phyloP scores from a whole-genome alignment of 2,329 filamentous ascomycete species.

The Cladophialophora psammophila region DNA sequence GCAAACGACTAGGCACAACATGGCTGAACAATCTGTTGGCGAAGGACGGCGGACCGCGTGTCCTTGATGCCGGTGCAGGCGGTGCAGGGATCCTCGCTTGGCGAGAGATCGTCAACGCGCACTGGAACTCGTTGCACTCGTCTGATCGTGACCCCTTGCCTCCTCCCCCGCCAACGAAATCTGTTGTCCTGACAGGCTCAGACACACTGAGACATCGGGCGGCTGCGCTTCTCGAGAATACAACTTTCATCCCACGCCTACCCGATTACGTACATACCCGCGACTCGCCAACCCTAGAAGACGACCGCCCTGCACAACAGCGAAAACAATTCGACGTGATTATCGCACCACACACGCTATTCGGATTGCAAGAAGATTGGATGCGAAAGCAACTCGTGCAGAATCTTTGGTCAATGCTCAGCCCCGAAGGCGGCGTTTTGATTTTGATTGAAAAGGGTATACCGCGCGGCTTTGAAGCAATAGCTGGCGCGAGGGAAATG shows the following conservation, averaged over 20 bases:
- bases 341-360: constrained; percentile 83
- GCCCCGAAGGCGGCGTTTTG: constrained; percentile 83
- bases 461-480: constrained; percentile 87
- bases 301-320: constrained; percentile 58
- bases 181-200: constrained; percentile 80
- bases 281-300: constrained; percentile 65
- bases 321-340: constrained; percentile 89
- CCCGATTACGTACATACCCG: constrained; percentile 79
- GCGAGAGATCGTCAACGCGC: constrained; percentile 76
- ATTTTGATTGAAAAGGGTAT: constrained; percentile 91
- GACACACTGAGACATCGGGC: constrained; percentile 76
- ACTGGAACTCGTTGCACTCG: constrained; percentile 74
- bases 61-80: constrained; percentile 68
- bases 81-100: constrained; percentile 69
- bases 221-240: constrained; percentile 81
- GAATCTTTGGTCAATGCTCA: constrained; percentile 87
- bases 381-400: constrained; percentile 79
- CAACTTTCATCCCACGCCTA: constrained; percentile 89
- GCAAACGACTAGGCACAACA: constrained; percentile 64
- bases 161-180: constrained; percentile 69
- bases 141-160: constrained; percentile 50
- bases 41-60: constrained; percentile 63
- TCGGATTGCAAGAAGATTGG: constrained; percentile 77
- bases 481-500: constrained; percentile 82
- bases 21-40: constrained; percentile 65